Conservation (phyloP, 1,284 basidiomycete species). For the Tilletia indica region DNA sequence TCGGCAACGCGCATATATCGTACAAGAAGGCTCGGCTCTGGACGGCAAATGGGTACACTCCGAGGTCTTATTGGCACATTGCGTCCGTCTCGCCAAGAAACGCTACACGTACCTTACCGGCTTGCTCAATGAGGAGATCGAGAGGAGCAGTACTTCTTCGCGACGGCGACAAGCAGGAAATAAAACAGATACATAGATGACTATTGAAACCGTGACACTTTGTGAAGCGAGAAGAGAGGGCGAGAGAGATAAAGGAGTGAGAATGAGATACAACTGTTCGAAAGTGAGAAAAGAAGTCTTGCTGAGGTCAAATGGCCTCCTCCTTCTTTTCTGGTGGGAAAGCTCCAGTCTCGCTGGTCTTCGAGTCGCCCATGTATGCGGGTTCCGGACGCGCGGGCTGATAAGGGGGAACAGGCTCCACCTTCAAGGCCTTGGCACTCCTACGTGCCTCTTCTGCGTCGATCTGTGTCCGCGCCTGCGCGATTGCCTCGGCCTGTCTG, state of each 20-base stretch:
- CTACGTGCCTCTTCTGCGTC: conserved; percentile 2
- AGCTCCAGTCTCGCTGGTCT: too few relatives aligned
- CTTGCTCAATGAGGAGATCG: conserved; percentile 1
- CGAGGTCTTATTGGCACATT: background rate
- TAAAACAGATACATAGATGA: conserved; percentile 2
- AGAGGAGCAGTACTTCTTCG: background rate
- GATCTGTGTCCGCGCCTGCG: background rate
- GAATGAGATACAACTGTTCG: too few relatives aligned
- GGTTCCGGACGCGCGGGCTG: too few relatives aligned
- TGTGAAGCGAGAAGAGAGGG: too few relatives aligned
- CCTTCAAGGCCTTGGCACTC: too few relatives aligned
- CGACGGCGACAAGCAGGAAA: background rate
- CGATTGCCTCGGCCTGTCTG: background rate
- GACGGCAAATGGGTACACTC: conserved; percentile 2
- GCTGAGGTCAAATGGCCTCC: too few relatives aligned
- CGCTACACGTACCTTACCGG: background rate
- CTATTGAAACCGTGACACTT: background rate
- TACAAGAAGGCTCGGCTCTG: background rate
- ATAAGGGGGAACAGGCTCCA: too few relatives aligned
- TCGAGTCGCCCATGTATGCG: too few relatives aligned
- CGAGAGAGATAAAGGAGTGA: too few relatives aligned
- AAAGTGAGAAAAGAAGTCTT: too few relatives aligned
- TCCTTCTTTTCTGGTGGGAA: too few relatives aligned
- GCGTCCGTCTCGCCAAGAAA: background rate
- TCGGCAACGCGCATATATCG: conserved; percentile 4